These are phyloP conservation scores for Nyssa sinensis DNA, from an alignment of 148 eudicot genomes.

Conservation along the genomic window DNA sequence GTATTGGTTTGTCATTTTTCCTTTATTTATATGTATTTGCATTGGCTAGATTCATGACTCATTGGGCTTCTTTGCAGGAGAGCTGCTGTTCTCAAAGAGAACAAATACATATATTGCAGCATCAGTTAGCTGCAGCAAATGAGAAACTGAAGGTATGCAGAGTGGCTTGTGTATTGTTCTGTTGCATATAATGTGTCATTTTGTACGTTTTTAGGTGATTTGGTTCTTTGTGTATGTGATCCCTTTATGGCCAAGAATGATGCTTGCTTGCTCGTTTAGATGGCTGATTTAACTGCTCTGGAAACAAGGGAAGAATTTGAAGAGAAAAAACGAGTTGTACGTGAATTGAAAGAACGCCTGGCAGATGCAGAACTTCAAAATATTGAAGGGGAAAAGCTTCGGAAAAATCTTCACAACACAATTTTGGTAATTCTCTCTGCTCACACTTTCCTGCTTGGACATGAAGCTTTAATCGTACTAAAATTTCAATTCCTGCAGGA, in stretches of 20 bases:
- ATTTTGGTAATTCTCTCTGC: constrained; percentile 49
- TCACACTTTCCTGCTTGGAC: background rate
- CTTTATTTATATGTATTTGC: background rate
- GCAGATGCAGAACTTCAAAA: constrained; percentile 58
- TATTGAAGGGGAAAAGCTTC: constrained; percentile 58
- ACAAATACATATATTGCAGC: constrained; percentile 43
- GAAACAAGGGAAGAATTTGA: constrained; percentile 55
- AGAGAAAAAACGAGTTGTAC: constrained; percentile 32
- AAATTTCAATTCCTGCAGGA: constrained; percentile 44
- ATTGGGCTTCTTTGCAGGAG: constrained; percentile 32
- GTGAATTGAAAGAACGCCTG: constrained; percentile 44
- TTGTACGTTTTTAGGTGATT: background rate
- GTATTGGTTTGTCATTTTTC: background rate
- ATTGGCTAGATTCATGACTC: background rate
- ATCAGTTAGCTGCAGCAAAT: constrained; percentile 55
- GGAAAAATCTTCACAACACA: constrained; percentile 77
- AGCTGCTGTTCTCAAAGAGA: constrained; percentile 58
- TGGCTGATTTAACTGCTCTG: constrained; percentile 55
- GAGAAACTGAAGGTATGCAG: constrained; percentile 57
- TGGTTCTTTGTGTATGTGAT: background rate
- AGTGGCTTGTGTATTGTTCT: background rate
- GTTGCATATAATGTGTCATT: background rate
- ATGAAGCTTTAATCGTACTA: background rate
- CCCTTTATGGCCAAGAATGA: background rate
- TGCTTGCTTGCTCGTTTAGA: constrained; percentile 33